These are phyloP conservation scores for Hypoxylon sp. DNA, from an alignment of 2,329 filamentous ascomycete species.

Conservation along the genomic window DNA sequence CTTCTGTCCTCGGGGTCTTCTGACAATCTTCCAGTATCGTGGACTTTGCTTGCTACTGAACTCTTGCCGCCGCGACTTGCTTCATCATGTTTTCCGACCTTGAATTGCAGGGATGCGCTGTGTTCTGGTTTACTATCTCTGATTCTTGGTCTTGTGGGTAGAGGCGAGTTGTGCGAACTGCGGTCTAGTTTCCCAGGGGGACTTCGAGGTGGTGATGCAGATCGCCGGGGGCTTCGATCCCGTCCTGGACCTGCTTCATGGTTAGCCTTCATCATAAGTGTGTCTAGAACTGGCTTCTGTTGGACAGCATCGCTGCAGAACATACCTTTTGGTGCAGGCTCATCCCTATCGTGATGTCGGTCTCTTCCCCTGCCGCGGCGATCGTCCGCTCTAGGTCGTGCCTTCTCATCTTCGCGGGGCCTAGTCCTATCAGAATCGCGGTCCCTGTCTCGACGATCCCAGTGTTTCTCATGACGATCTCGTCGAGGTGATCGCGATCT, in stretches of 20 bases:
- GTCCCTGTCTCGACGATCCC: slow-evolving; percentile 54
- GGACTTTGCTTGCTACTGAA: slow-evolving; percentile 8
- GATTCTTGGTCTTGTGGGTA: slow-evolving; percentile 52
- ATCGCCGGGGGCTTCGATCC: slow-evolving; percentile 46
- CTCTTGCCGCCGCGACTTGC: slow-evolving; percentile 42
- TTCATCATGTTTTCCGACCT: slow-evolving; percentile 55
- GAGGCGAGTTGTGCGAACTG: slow-evolving; percentile 49
- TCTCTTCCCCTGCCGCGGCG: slow-evolving; percentile 44
- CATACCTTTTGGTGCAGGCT: slow-evolving; percentile 44
- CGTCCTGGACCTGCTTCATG: slow-evolving; percentile 37
- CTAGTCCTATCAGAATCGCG: slow-evolving; percentile 56
- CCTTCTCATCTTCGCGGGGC: slow-evolving; percentile 39
- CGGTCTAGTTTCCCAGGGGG: slow-evolving; percentile 42
- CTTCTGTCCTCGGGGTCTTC: slow-evolving; percentile 49
- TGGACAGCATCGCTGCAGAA: background rate
- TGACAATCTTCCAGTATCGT: slow-evolving; percentile 43
- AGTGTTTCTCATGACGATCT: slow-evolving; percentile 54
- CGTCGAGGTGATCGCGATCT: slow-evolving; percentile 49
- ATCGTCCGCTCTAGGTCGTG: slow-evolving; percentile 38
- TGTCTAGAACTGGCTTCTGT: background rate
- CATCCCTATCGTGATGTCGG: slow-evolving; percentile 41
- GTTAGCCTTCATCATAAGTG: slow-evolving; percentile 23
- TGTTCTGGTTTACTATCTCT: slow-evolving; percentile 34
- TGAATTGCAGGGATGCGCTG: slow-evolving; percentile 56
- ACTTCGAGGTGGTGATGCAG: slow-evolving; percentile 45